Evolutionary conservation across 1,284 basidiomycete species (phyloP).

Genomic region (Ustilago lituana): DNA sequence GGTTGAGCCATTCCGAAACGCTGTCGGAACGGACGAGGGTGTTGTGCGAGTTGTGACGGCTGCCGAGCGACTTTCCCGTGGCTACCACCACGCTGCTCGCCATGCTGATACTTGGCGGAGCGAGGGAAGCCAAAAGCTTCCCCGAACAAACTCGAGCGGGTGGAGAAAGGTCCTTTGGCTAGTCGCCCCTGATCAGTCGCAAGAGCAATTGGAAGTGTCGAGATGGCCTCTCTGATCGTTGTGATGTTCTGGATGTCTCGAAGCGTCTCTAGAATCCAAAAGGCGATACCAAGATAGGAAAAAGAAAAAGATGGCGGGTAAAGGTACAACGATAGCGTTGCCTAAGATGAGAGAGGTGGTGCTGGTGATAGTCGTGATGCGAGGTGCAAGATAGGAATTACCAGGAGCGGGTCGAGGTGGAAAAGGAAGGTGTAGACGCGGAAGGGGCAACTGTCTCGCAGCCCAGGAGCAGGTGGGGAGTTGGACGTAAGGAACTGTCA

Average conservation of each 20-base stretch:
- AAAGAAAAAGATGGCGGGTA: background rate
- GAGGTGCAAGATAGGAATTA: background rate
- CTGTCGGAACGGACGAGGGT: slow-evolving; percentile 40
- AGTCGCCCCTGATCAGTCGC: background rate
- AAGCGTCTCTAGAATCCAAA: too few species aligned
- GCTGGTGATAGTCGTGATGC: slow-evolving; percentile 3
- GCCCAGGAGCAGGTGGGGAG: slow-evolving; percentile 1
- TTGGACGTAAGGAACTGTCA: slow-evolving; percentile 8
- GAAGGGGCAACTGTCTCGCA: slow-evolving; percentile 3
- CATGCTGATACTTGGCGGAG: slow-evolving; percentile 18
- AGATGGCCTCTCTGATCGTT: too few species aligned
- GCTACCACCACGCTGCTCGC: slow-evolving; percentile 28
- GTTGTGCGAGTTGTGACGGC: slow-evolving; percentile 44
- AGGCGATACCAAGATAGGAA: too few species aligned
- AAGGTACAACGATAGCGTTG: too few species aligned
- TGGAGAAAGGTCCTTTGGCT: too few species aligned
- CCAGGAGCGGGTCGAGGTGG: slow-evolving; percentile 4
- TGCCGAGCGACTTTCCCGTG: slow-evolving; percentile 35
- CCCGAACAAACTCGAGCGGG: slow-evolving; percentile 3
- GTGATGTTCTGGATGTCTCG: background rate
- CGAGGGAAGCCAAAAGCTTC: slow-evolving; percentile 19
- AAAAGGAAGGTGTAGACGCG: slow-evolving; percentile 17
- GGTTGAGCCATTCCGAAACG: slow-evolving; percentile 36
- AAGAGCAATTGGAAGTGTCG: background rate
- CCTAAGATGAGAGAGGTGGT: background rate